Conservation (phyloP, 768 basidiomycete species). For the Suillus cothurnatus region DNA sequence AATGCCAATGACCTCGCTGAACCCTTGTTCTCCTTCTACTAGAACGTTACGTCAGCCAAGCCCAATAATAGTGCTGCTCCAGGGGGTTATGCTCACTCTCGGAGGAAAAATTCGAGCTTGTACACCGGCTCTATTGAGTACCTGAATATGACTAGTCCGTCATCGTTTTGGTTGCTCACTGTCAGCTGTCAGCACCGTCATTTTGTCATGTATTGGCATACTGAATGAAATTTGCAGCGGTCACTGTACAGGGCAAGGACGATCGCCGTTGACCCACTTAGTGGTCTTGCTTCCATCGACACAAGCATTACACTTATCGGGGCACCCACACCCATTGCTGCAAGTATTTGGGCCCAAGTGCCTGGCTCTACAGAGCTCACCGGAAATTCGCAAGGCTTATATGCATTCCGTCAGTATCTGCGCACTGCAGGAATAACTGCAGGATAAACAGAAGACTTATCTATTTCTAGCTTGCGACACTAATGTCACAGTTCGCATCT, state of each 20-base stretch:
- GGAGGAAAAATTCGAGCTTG: constrained; percentile 63
- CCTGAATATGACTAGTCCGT: constrained; percentile 30
- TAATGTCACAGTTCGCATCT: constrained; percentile 56
- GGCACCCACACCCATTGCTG: constrained; percentile 66
- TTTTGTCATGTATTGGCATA: not conserved
- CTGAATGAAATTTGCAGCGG: constrained; percentile 36
- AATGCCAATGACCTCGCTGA: constrained; percentile 42
- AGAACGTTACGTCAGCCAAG: constrained; percentile 47
- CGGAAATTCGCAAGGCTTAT: constrained; percentile 65
- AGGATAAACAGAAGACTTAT: constrained; percentile 9
- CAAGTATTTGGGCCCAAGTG: constrained; percentile 66
- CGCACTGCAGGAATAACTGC: no score
- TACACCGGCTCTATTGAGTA: constrained; percentile 75
- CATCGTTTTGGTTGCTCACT: constrained; percentile 63
- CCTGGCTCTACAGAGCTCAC: constrained; percentile 51
- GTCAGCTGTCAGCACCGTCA: constrained; percentile 45
- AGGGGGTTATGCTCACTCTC: constrained; percentile 73
- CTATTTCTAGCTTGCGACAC: constrained; percentile 68
- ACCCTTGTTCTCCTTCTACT: constrained; percentile 70
- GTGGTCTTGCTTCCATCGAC: constrained; percentile 76
- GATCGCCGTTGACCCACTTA: constrained; percentile 45
- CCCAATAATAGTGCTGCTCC: constrained; percentile 38
- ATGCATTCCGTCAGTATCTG: constrained; percentile 63
- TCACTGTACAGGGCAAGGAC: constrained; percentile 61
- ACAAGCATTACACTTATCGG: constrained; percentile 95